These are phyloP conservation scores for Trametes hirsuta DNA, from an alignment of 1,284 basidiomycete species.

Conservation along the genomic window DNA sequence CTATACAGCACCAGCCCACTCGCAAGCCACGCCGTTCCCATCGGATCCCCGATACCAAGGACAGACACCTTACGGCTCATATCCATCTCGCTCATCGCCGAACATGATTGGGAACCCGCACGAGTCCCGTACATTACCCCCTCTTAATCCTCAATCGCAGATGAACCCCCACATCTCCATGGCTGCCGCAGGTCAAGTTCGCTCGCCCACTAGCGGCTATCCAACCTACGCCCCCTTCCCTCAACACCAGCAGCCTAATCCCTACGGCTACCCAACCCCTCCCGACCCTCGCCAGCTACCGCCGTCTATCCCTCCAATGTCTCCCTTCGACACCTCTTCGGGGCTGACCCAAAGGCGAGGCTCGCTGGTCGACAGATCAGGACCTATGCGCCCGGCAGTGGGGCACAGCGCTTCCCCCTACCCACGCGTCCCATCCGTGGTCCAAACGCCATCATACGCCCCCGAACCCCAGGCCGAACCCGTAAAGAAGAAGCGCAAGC, in stretches of 20 bases:
- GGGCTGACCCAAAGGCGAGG: conserved; percentile 31
- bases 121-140: conserved; percentile 51
- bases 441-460: conserved; percentile 21
- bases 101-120: conserved; percentile 46
- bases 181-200: conserved; percentile 29
- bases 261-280: conserved; percentile 27
- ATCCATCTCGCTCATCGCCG: conserved; percentile 51
- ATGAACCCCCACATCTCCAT: conserved; percentile 29
- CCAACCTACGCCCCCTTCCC: conserved; percentile 29
- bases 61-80: conserved; percentile 46
- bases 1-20: conserved; percentile 28
- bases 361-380: conserved; percentile 37
- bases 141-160: conserved; percentile 41
- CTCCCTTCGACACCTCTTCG: conserved; percentile 29
- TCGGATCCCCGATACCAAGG: conserved; percentile 56
- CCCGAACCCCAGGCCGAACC: conserved; percentile 50
- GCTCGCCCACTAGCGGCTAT: conserved; percentile 32
- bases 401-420: conserved; percentile 45
- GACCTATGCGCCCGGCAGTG: conserved; percentile 27
- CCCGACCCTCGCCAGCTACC: conserved; percentile 35
- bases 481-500: conserved; percentile 84
- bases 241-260: conserved; percentile 27
- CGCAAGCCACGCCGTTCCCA: conserved; percentile 32
- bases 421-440: conserved; percentile 40
- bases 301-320: conserved; percentile 38